Evolutionary conservation across 192 early-diverging fungal species (phyloP), one percentile per base, ranked within the genome.

Genomic region (Backusella circina): DNA sequence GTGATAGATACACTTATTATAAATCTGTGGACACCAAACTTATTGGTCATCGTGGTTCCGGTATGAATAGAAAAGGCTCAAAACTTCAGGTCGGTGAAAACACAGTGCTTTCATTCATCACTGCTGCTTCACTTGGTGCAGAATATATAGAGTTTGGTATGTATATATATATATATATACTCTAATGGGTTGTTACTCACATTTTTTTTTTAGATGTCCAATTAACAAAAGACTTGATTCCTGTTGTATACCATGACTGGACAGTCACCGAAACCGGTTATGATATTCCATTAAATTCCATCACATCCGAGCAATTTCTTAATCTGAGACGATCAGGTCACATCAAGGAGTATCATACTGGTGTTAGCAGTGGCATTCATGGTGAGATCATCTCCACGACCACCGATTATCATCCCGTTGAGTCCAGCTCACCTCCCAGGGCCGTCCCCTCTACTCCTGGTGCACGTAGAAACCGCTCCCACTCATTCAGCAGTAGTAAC

Each of bases 221-320:
- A 86, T 80, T 98, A 74, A 96, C 95, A 9, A 93, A 93, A 73
- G 96, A 98, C 76, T 79, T 88, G 75, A 88, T 89, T 0, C 94
- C 94, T 7, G 92, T 97, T 28, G 79, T 98, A 39, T 98, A 98
- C 79, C 97, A 98, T 74, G 96, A 98, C 80, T 97, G 94, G 95
- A 91, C 86, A 0, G 87, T 92, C 21, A 90, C 90, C 1, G 93
- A 92, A 71, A 91, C 91, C 2, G 90, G 91, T 0, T 74, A 91
- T 37, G 91, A 91, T 44, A 88, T 91, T 47, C 91, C 89, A 1
- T 82, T 95, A 23, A 87, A 88, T 66, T 75, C 86, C 5, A 84
- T 96, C 30, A 90, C 91, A 4, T 84, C 89, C 65, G 86, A 85
- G 61, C 92, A 96, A 80, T 95, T 95, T 61, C 78, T 87, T 18